phyloP scores from a whole-genome alignment of 805 yeast genomes.

The Starmera quercuum region DNA sequence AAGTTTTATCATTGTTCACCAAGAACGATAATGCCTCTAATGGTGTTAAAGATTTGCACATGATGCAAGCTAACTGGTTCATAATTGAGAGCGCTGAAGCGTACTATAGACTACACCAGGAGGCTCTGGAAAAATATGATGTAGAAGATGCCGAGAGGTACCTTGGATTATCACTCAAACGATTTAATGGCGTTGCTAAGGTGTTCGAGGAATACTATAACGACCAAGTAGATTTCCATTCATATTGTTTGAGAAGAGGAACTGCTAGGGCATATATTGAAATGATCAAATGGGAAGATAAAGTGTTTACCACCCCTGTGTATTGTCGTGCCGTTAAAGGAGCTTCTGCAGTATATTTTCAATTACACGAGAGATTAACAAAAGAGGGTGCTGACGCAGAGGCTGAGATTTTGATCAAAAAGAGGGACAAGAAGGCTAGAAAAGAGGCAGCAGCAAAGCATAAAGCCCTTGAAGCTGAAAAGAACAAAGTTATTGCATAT shows the following conservation, averaged over 20 bases:
- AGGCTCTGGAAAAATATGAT: constrained; percentile 14
- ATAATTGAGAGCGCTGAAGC: constrained; percentile 80
- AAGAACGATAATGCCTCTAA: constrained; percentile 74
- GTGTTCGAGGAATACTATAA: constrained; percentile 63
- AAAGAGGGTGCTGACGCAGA: constrained; percentile 8
- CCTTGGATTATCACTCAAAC: constrained; percentile 71
- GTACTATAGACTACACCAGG: constrained; percentile 51
- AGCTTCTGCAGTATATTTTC: constrained; percentile 48
- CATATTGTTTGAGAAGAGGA: constrained; percentile 84
- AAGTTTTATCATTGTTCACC: constrained; percentile 71
- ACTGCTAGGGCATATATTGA: constrained; percentile 78
- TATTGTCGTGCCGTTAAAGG: constrained; percentile 67
- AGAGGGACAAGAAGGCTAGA: constrained; percentile 43
- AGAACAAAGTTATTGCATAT: constrained; percentile 31
- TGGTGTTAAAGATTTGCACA: constrained; percentile 80
- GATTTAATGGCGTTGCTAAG: constrained; percentile 59
- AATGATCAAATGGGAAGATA: constrained; percentile 78
- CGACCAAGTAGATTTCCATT: constrained; percentile 94
- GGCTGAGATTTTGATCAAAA: constrained; percentile 11
- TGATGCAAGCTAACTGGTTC: constrained; percentile 91
- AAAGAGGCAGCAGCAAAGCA: constrained; percentile 49
- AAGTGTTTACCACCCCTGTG: constrained; percentile 59
- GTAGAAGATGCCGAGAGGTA: constrained; percentile 31
- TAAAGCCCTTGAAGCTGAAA: constrained; percentile 46
- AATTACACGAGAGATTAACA: constrained; percentile 17